These are phyloP conservation scores for Pholiota molesta DNA, from an alignment of 768 basidiomycete genomes.

Conservation along the genomic window DNA sequence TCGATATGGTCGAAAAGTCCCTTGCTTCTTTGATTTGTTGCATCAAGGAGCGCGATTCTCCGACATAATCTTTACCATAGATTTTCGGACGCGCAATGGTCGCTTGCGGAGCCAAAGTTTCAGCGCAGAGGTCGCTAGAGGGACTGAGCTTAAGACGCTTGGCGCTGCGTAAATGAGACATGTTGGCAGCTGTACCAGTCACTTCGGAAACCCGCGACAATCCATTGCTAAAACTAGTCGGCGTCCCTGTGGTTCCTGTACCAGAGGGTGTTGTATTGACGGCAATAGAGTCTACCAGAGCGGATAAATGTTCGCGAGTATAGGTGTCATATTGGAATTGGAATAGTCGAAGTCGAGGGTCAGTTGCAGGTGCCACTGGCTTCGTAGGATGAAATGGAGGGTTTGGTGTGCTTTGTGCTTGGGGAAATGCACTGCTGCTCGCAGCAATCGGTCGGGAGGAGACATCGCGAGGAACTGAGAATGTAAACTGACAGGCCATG, in stretches of 20 bases:
- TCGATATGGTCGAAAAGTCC: constrained; percentile 78
- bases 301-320: constrained; percentile 91
- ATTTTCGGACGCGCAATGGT: constrained; percentile 51
- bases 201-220: constrained; percentile 53
- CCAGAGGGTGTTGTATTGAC: constrained; percentile 65
- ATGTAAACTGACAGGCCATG: constrained; percentile 72
- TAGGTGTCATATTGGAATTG: constrained; percentile 96
- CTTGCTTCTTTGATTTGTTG: constrained; percentile 77
- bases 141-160: constrained; percentile 85
- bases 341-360: constrained; percentile 84
- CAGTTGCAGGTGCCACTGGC: constrained; percentile 47
- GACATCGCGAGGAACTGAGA: constrained; percentile 55
- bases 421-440: constrained; percentile 38
- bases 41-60: constrained; percentile 79
- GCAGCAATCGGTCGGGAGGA: constrained; percentile 31
- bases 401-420: constrained; percentile 67
- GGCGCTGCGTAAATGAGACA: constrained; percentile 66
- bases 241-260: constrained; percentile 48
- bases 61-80: constrained; percentile 69
- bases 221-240: constrained; percentile 45
- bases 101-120: constrained; percentile 49
- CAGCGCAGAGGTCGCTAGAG: constrained; percentile 56
- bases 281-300: constrained; percentile 94
- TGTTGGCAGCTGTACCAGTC: constrained; percentile 39
- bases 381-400: constrained; percentile 29